These are phyloP conservation scores for Cyclocybe aegerita DNA, from an alignment of 768 basidiomycete species.

Conservation along the genomic window DNA sequence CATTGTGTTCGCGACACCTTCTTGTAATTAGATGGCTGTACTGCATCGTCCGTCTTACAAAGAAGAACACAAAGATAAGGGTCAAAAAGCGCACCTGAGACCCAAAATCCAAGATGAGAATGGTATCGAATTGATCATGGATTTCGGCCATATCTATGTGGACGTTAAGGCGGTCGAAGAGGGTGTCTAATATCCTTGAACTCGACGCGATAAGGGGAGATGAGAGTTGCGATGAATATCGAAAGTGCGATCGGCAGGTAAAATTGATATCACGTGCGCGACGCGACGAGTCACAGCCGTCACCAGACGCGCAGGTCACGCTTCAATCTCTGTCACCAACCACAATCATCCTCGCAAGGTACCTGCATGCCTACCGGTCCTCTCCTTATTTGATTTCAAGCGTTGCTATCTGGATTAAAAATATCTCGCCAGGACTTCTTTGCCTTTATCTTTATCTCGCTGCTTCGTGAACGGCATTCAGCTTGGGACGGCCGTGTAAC, in stretches of 20 bases:
- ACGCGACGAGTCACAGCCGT: not conserved
- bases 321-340: not conserved
- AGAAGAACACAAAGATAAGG: not conserved
- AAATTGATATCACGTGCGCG: slow-evolving; percentile 7
- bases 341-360: too few species aligned
- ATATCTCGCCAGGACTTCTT: too few species aligned
- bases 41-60: slow-evolving; percentile 36
- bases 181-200: not conserved
- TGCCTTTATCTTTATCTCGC: too few species aligned
- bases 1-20: slow-evolving; percentile 95
- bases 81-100: slow-evolving; percentile 65
- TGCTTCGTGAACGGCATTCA: too few species aligned
- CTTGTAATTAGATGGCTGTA: slow-evolving; percentile 97
- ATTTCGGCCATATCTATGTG: slow-evolving; percentile 69
- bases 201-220: not conserved
- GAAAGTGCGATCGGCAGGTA: not conserved
- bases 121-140: slow-evolving; percentile 93
- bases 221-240: not conserved
- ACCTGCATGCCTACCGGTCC: too few species aligned
- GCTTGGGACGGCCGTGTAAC: too few species aligned
- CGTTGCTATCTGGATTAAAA: too few species aligned
- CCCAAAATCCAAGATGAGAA: slow-evolving; percentile 96
- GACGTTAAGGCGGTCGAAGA: not conserved
- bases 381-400: too few species aligned
- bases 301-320: not conserved